Evolutionary conservation across 2,329 filamentous ascomycete genomes (phyloP), one percentile per base, ranked within the genome.

Genomic region (Epichloe festucae): DNA sequence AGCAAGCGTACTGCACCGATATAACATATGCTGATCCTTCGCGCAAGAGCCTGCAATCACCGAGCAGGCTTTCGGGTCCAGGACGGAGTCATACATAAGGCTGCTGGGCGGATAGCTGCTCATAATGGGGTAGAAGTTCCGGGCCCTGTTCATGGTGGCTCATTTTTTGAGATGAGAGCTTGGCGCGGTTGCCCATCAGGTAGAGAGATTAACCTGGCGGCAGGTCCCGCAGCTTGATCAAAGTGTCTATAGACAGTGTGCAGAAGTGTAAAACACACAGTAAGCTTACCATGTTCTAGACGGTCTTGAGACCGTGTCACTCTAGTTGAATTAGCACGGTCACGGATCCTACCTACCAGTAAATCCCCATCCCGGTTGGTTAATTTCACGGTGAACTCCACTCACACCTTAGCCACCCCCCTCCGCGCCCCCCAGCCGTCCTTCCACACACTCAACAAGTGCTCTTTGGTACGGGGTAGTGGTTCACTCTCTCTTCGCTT

Each of bases 371-470:
- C 53, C 54, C 56, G 55, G 59, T 60, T 65, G 65, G 64, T 60
- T 72, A 71, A 73, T 73, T 69, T 73, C 66, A 62, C 62, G 55
- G 57, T 54, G 53, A 61, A 67, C 66, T 61, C 64, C 67, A 71
- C 67, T 63, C 70, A 71, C 64, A 69, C 69, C 63, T 60, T 57
- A 60, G 58, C 52, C 52, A 55, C 57, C 58, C 55, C 56, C 56
- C 55, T 56, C 57, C 57, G 50, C 45, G 3, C 54, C 34, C 49
- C 49, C 49, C 46, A 51, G 46, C 46, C 52, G 49, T 52, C 45
- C 41, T 42, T 49, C 49, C 49, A 51, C 27, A 31, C 46, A 39
- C 40, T 40, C 3, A 31, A 39, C 15, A 15, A 31, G 5, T 46
- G 43, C n/a, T 38, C 51, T 36, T 49, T 45, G 34, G 21, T 31